Conservation (phyloP, 257 asterid genomes). For the Linderniella brevidens region DNA sequence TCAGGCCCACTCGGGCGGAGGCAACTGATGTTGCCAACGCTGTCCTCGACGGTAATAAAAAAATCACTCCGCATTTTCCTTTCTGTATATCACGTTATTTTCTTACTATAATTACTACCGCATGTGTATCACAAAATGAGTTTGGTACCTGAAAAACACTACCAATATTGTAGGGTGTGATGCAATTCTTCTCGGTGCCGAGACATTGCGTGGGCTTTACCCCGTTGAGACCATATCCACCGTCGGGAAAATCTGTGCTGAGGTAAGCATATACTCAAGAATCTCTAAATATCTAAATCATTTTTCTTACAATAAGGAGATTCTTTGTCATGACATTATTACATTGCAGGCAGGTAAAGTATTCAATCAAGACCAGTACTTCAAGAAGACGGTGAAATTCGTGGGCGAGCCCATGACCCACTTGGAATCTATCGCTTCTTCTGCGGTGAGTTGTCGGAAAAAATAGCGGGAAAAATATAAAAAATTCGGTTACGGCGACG, state of each 20-base stretch:
- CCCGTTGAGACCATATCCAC: slow-evolving; percentile 5
- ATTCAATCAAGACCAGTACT: slow-evolving; percentile 9
- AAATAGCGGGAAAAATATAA: neutral
- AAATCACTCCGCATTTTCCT: neutral
- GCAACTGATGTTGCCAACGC: slow-evolving; percentile 7
- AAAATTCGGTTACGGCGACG: neutral
- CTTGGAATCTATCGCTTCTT: slow-evolving; percentile 8
- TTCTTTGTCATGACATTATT: neutral
- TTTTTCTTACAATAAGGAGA: neutral
- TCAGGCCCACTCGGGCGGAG: slow-evolving; percentile 2
- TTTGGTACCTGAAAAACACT: neutral
- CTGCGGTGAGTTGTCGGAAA: slow-evolving; percentile 1
- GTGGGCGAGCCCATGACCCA: slow-evolving; percentile 11
- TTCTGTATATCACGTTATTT: neutral
- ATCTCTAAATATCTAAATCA: too few relatives aligned
- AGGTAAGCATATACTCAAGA: neutral
- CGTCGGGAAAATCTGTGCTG: slow-evolving; percentile 3
- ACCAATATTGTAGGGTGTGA: slow-evolving; percentile 1
- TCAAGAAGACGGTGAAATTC: slow-evolving; percentile 9
- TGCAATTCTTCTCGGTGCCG: slow-evolving; percentile 5
- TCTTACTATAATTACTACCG: neutral
- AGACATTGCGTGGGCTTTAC: slow-evolving; percentile 1
- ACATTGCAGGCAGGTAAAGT: slow-evolving; percentile 6
- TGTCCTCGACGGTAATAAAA: slow-evolving; percentile 2
- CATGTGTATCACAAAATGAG: neutral